phyloP scores from a whole-genome alignment of 2,329 filamentous ascomycete genomes.

The Cladorrhinum sp. region DNA sequence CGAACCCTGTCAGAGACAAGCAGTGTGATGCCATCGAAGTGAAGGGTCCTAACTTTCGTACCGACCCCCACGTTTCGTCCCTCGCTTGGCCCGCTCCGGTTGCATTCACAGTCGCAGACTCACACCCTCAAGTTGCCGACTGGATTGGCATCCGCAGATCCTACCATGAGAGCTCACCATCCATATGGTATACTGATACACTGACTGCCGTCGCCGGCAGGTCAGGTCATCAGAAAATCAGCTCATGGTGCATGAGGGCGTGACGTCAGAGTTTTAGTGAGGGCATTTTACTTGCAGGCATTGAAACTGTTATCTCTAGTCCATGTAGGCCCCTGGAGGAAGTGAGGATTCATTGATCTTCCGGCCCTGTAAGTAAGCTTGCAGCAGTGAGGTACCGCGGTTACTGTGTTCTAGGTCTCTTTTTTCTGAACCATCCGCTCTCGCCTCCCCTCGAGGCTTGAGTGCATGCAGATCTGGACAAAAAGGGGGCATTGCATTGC shows the following conservation, averaged over 20 bases:
- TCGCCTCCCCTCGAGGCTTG: not conserved
- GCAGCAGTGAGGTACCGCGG: too few species aligned
- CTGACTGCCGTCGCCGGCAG: not conserved
- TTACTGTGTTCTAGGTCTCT: too few species aligned
- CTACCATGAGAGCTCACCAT: not conserved
- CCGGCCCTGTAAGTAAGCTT: too few species aligned
- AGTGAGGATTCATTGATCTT: too few species aligned
- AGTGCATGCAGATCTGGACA: not conserved
- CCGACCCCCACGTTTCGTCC: not conserved
- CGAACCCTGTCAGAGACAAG: not conserved
- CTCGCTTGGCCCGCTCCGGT: not conserved
- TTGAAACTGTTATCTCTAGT: too few species aligned
- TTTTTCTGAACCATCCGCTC: too few species aligned
- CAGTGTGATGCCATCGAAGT: not conserved
- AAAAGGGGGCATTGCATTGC: not conserved
- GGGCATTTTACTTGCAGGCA: too few species aligned
- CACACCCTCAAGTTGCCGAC: not conserved
- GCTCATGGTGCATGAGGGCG: not conserved
- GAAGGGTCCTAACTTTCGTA: not conserved
- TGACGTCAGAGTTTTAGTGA: not conserved
- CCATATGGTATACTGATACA: not conserved
- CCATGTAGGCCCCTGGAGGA: too few species aligned
- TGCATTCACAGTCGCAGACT: not conserved
- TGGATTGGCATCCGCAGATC: not conserved
- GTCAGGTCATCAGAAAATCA: not conserved